Evolutionary conservation across 495 filamentous ascomycete genomes (phyloP).

Genomic region (Trichoderma reesei): DNA sequence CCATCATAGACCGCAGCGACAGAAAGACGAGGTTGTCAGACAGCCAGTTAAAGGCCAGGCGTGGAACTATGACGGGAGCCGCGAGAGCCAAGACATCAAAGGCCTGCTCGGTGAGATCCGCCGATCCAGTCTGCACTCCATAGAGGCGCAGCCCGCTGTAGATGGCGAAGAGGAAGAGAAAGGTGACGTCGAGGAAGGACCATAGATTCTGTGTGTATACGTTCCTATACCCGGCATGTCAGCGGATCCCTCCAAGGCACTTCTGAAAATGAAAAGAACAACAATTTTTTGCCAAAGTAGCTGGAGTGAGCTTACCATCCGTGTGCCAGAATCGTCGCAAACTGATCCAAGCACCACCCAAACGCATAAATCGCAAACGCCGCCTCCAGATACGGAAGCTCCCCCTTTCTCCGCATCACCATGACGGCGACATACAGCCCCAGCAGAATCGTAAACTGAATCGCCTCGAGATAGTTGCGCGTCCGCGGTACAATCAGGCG

Average conservation of each 20-base stretch:
- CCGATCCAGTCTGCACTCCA: constrained; percentile 32
- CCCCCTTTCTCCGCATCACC: constrained; percentile 41
- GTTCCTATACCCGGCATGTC: constrained; percentile 36
- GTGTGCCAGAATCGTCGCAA: constrained; percentile 61
- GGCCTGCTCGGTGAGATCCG: constrained; percentile 40
- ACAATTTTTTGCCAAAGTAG: background rate
- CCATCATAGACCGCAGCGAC: constrained; percentile 63
- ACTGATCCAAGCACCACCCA: constrained; percentile 66
- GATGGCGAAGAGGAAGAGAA: constrained; percentile 48
- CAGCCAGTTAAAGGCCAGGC: constrained; percentile 63
- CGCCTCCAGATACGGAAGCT: constrained; percentile 43
- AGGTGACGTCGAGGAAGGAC: constrained; percentile 67
- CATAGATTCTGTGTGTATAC: constrained; percentile 72
- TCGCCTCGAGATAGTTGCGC: constrained; percentile 55
- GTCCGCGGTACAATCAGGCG: constrained; percentile 61
- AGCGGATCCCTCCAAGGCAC: background rate
- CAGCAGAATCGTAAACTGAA: constrained; percentile 56
- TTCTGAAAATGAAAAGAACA: background rate
- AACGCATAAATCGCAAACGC: constrained; percentile 54
- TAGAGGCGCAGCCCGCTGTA: constrained; percentile 54
- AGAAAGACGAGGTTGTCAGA: constrained; percentile 67
- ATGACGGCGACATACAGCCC: constrained; percentile 54
- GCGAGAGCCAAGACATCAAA: constrained; percentile 60
- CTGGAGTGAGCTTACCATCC: constrained; percentile 39
- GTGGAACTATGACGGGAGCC: constrained; percentile 60